Base-by-base conservation (phyloP, 2,329 filamentous ascomycete species). In the Helotiales sp. region DNA sequence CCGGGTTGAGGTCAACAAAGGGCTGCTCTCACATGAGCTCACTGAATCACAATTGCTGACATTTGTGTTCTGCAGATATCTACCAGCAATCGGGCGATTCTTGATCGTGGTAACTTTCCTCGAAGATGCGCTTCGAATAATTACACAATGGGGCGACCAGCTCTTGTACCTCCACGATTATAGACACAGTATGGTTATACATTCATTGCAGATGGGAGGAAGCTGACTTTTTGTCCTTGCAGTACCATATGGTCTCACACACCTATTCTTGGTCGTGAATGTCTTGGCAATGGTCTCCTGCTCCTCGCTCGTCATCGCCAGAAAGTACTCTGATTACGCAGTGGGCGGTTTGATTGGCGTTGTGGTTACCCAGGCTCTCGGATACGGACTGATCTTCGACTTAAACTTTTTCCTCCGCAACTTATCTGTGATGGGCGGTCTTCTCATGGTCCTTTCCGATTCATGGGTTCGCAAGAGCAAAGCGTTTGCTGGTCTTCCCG, bases 331-430 rank as follows among this genome's bases (percentile, higher is more conserved):
- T 65, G 93, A 96, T 76, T 93, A 92, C 75, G 95, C 93, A 59
- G 95, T 98, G 59, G 85, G 80, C 61, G 95, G 93, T 62, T 89
- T 99, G 63, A 89, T 97, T 74, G 89, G 80, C 53, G 95, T 99
- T 53, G 93, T 99, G 52, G 76, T 99, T 62, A 88, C 92, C 31
- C 95, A 99, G 77, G 95, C 93, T 19, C 84, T 99, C 55, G 95
- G 95, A 68, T 99, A 99, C 74, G 95, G 95, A 59, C 84, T 99
- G 62, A 96, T 99, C 75, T 98, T 99, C 75, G 95, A 99, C 76
- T 85, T 98, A 72, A 99, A 98, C 85, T 99, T 99, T 83, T 99
- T 99, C 87, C 89, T 99, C 64, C 93, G 95, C 77, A 99, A 99
- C 74, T 82, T 99, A 61, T 96, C 92, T 65, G 95, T 99, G 70